Conservation (phyloP, 257 asterid genomes). For the Petunia axillaris region DNA sequence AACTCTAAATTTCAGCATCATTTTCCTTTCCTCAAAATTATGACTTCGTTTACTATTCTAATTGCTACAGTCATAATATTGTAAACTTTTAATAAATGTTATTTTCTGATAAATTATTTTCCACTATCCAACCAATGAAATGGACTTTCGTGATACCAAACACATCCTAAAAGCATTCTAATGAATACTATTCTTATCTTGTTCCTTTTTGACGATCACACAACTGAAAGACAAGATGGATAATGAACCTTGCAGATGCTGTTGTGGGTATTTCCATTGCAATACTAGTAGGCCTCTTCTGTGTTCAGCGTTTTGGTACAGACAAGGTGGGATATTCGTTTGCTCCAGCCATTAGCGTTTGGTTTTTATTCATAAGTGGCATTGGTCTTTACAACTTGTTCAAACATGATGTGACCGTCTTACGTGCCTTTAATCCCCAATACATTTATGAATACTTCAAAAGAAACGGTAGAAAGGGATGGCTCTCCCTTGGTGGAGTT, state of each 20-base stretch:
- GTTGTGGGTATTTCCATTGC: slow-evolving; percentile 52
- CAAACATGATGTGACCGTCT: slow-evolving; percentile 47
- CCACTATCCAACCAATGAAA: too few species aligned
- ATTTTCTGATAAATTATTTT: too few species aligned
- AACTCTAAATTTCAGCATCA: too few species aligned
- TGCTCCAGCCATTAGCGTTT: slow-evolving; percentile 54
- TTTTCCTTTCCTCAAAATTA: too few species aligned
- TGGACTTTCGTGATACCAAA: too few species aligned
- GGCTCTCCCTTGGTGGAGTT: slow-evolving; percentile 71
- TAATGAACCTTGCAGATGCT: slow-evolving; percentile 34
- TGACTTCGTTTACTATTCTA: too few species aligned
- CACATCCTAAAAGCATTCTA: too few species aligned
- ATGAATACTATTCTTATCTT: too few species aligned
- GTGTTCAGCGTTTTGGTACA: slow-evolving; percentile 58
- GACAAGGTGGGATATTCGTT: slow-evolving; percentile 70
- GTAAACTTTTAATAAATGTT: too few species aligned
- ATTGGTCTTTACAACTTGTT: slow-evolving; percentile 64
- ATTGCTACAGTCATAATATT: too few species aligned
- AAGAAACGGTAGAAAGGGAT: slow-evolving; percentile 50
- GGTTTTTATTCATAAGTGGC: slow-evolving; percentile 53
- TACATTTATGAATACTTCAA: slow-evolving; percentile 51
- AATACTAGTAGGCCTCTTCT: slow-evolving; percentile 52
- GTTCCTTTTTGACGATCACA: too few species aligned
- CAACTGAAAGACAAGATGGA: not conserved
- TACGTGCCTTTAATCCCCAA: slow-evolving; percentile 54